Base-by-base conservation (phyloP, 148 eudicot species). In the Camellia sinensis region DNA sequence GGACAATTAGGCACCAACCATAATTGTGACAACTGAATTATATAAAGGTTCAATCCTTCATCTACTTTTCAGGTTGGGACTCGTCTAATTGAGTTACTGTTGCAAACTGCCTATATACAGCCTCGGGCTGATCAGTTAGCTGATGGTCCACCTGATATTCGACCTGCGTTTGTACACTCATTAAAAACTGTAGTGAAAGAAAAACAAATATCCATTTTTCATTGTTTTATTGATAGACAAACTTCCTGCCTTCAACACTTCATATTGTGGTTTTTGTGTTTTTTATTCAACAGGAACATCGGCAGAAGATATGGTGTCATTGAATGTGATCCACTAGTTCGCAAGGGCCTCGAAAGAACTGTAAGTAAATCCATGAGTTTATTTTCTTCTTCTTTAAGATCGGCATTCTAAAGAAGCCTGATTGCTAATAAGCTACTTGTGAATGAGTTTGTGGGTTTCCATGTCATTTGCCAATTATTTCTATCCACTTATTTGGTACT, bases 131-230 rank as follows among this genome's bases (percentile, higher is more conserved):
- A 87, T 85, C 92, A 93, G 80, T 78, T 78, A 45, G 86, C 86
- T 48, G 91, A 87, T 54, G 86, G 81, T 69, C 81, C 91, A 72
- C 97, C 97, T 80, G 91, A 96, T 81, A 77, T 96, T 89, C 92
- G 94, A 37, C 99, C 99, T 67, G 99, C 99, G 41, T 96, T 96
- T 86, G 68, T 82, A 71, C 99, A 95, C 85, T 81, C 86, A 21
- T 80, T 83, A 54, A 87, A 50, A 82, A 90, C 88, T 87, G 78
- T 88, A 71, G 80, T 79, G 44, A 87, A 82, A 83, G 91, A 87
- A 74, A 89, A 85, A 97, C 91, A 86, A 29, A 76, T 74, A 81
- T 22, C 48, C 48, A 44, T 67, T 73, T 65, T 67, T 68, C 60
- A 41, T 62, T 40, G 6, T 50, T 72, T 41, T 65, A 18, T 79